These are phyloP conservation scores for Hyaloperonospora brassicae DNA, from an alignment of 352 stramenopile genomes.

Conservation along the genomic window DNA sequence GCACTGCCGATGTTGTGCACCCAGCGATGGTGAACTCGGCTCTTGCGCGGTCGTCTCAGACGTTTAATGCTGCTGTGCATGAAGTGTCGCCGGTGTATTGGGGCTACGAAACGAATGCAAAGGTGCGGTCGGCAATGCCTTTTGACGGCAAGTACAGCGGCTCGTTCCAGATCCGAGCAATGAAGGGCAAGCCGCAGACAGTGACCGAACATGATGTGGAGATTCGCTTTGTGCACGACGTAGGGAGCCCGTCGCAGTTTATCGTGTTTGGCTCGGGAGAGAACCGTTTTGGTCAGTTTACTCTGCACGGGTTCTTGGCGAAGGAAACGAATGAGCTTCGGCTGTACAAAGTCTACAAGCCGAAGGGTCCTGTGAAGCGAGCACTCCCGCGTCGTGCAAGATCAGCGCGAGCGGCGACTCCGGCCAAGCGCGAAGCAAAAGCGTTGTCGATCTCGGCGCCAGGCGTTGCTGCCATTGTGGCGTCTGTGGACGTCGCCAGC, in stretches of 20 bases:
- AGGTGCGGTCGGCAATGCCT: slow-evolving; percentile 58
- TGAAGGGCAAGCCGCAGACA: slow-evolving; percentile 78
- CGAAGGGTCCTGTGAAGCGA: slow-evolving; percentile 73
- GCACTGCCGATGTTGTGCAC: slow-evolving; percentile 33
- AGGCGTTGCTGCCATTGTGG: slow-evolving; percentile 18
- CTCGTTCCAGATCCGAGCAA: slow-evolving; percentile 81
- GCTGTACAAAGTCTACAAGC: slow-evolving; percentile 85
- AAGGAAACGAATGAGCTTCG: slow-evolving; percentile 72
- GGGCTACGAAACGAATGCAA: slow-evolving; percentile 53
- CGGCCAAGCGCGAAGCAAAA: slow-evolving; percentile 34
- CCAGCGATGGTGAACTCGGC: slow-evolving; percentile 38
- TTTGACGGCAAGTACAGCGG: slow-evolving; percentile 79
- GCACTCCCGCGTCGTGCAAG: slow-evolving; percentile 48
- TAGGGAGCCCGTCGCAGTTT: slow-evolving; percentile 53
- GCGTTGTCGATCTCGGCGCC: slow-evolving; percentile 27
- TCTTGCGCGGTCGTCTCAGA: slow-evolving; percentile 45
- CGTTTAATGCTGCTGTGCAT: slow-evolving; percentile 29
- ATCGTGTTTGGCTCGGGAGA: slow-evolving; percentile 60
- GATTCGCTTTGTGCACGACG: slow-evolving; percentile 78
- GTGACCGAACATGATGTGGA: slow-evolving; percentile 72
- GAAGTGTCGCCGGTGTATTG: slow-evolving; percentile 53
- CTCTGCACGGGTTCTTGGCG: slow-evolving; percentile 60
- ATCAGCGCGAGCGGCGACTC: slow-evolving; percentile 14
- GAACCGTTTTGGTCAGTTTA: slow-evolving; percentile 76
- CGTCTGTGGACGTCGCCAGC: slow-evolving; percentile 17